Evolutionary conservation across 306 rosid species (phyloP), one percentile per base, ranked within the genome.

Genomic region (Rosa persica): DNA sequence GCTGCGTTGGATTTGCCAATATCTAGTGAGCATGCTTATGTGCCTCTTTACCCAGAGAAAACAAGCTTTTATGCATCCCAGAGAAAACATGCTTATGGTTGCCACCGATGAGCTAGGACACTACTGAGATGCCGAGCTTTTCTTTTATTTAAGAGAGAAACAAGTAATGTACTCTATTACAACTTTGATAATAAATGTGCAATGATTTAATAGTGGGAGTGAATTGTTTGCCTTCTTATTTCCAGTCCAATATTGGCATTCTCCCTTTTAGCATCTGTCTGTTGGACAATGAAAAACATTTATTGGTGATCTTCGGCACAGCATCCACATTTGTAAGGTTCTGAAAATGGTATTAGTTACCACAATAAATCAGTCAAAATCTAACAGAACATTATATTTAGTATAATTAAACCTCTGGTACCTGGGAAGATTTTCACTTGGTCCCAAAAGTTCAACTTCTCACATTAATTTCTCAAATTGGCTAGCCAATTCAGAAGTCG

Each of bases 1-100:
- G 87, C 85, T 72, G 87, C 87, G 38, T 72, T 93, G 76, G 89
- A 90, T 81, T 81, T 81, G 82, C 87, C 82, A 54, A 72, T 68
- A 75, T 79, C 85, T 17, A 40, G 36, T 40, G 78, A 78, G 74
- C 81, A 81, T 82, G 88, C 80, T 22, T 48, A 66, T 72, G 61
- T 83, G 54, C 55, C 71, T 43, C 19, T 74, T 57, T 27, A 60
- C 65, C 30, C 65, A 70, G 77, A 81, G 71, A 72, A 23, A 69
- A 64, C 55, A 30, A 0, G 36, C 36, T 30, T 30, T n/a, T n/a
- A n/a, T n/a, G n/a, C n/a, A n/a, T n/a, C 65, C 30, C 65, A 70
- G 77, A 81, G 71, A 72, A 23, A 69, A 64, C 55, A 30, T 0
- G 36, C 36, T 30, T 30, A 51, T 76, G 49, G 25, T 75, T 57